phyloP scores from a whole-genome alignment of 148 eudicot genomes.

The Fagopyrum esculentum region DNA sequence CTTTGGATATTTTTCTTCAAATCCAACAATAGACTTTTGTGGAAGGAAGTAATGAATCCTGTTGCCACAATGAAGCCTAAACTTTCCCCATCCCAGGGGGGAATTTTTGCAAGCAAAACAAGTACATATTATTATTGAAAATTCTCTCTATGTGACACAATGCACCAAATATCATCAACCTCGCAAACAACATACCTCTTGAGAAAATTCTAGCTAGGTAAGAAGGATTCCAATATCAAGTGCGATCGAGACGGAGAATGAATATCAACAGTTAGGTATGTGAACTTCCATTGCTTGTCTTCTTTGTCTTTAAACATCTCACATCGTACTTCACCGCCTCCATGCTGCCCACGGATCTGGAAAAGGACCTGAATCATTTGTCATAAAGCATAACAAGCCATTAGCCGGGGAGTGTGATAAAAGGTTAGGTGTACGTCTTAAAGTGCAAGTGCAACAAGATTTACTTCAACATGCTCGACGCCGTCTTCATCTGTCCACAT shows the following conservation, averaged over 20 bases:
- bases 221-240: slow-evolving; percentile 54
- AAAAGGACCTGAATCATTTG: slow-evolving; percentile 50
- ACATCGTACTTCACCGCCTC: slow-evolving; percentile 58
- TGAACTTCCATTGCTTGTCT: slow-evolving; percentile 69
- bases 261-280: slow-evolving; percentile 56
- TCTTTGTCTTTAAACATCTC: slow-evolving; percentile 84
- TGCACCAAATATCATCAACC: neutral
- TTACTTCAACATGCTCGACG: slow-evolving; percentile 80
- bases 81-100: slow-evolving; percentile 5
- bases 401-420: neutral
- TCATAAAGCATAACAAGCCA: neutral
- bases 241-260: slow-evolving; percentile 44
- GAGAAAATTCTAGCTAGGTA: slow-evolving; percentile 4
- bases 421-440: neutral
- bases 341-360: slow-evolving; percentile 69
- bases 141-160: slow-evolving; percentile 3
- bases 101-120: neutral
- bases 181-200: neutral
- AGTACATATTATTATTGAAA: neutral
- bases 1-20: neutral
- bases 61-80: neutral
- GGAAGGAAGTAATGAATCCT: neutral
- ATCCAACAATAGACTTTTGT: neutral
- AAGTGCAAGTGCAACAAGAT: slow-evolving; percentile 7
- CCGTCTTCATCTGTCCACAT: slow-evolving; percentile 82